Evolutionary conservation across 2,329 filamentous ascomycete genomes (phyloP), one percentile per base, ranked within the genome.

Genomic region (Hypoxylon sp.): DNA sequence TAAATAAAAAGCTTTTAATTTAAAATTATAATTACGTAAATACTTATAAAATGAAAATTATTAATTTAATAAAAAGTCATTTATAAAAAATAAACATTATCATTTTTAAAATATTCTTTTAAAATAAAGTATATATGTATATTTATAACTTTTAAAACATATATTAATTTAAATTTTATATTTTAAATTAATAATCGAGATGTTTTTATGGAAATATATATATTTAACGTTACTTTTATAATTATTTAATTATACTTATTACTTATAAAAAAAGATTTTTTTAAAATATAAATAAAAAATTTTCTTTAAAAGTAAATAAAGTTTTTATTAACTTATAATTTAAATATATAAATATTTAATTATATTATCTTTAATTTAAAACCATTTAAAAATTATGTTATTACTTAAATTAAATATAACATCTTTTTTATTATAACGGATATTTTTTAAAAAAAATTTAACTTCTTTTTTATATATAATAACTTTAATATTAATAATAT

Each of bases 51-150:
- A 2, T 44, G 3, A 44, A n/a, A 5, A 4, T n/a, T 19, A 44
- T 44, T 44, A n/a, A n/a, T 17, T 44, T 44, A 44, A 44, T n/a
- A 15, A 44, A 5, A 7, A 15, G 17, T 32, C 10, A 32, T 11
- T 32, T 32, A 44, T 44, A 44, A 44, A 44, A 44, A 13, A 44
- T n/a, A 44, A 44, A 17, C 6, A 44, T n/a, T 44, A n/a, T 13
- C 11, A n/a, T 44, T 17, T 17, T 6, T 19, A 44, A 15, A 3
- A n/a, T 44, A 44, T 6, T 44, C 1, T n/a, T 44, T 44, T n/a
- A 44, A 44, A 44, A 17, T n/a, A 13, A 32, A 44, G 7, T 44
- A n/a, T 44, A n/a, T 44, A 44, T 44, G 1, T 44, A 24, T 44
- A 3, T n/a, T 44, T 44, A 44, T 44, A 44, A 44, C 2, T 44